A percentile compares a stretch with the other conserved stretches of the same genome.
Evolutionary conservation across 768 basidiomycete species (phyloP).

Genomic region (Russula foetens): DNA sequence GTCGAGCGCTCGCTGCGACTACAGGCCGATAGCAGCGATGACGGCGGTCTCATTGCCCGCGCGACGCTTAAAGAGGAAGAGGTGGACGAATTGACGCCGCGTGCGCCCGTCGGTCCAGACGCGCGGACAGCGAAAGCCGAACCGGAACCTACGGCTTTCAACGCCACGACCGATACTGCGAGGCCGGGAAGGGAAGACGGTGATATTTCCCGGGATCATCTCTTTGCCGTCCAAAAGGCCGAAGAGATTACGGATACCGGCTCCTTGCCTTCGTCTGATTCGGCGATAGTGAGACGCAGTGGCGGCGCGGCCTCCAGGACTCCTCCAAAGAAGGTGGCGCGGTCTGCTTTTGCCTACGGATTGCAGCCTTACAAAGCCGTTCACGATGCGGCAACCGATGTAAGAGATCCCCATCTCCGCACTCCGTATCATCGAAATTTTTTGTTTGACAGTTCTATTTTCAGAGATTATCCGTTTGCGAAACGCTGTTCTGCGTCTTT

Average conservation of each 20-base stretch:
- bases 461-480: slow-evolving; percentile 23
- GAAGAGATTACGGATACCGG: background rate
- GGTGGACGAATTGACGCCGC: background rate
- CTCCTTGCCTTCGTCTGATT: no score
- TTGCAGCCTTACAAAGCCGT: slow-evolving; percentile 45
- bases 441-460: background rate
- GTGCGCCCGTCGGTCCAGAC: background rate
- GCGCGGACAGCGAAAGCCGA: background rate
- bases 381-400: slow-evolving; percentile 23
- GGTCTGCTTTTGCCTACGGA: slow-evolving; percentile 29
- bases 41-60: background rate
- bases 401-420: background rate
- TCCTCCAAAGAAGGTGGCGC: background rate
- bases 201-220: background rate
- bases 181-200: background rate
- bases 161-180: background rate
- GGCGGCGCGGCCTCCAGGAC: background rate
- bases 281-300: background rate
- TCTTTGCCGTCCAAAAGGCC: background rate
- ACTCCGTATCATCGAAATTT: background rate
- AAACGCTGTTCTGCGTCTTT: slow-evolving; percentile 68
- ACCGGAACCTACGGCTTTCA: background rate
- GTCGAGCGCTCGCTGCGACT: slow-evolving; percentile 27
- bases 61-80: background rate
- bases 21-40: background rate